These are phyloP conservation scores for Tulasnella sp. DNA, from an alignment of 768 basidiomycete species.

Conservation along the genomic window DNA sequence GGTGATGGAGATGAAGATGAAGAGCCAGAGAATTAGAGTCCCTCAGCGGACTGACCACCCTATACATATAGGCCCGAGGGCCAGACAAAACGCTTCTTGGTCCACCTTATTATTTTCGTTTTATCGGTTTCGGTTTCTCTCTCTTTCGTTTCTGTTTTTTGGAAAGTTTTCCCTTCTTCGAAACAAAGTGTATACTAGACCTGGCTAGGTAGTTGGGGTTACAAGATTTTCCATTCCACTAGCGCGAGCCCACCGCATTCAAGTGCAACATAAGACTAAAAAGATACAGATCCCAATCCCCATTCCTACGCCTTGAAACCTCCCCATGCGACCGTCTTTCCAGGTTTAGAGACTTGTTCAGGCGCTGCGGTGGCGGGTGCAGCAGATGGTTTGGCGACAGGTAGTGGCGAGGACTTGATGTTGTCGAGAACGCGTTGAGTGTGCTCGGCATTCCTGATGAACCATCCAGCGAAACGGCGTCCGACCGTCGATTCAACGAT, in stretches of 20 bases:
- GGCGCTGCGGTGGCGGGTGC: background rate
- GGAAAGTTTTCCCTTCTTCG: background rate
- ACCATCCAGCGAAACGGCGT: constrained; percentile 92
- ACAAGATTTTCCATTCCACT: background rate
- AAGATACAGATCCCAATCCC: background rate
- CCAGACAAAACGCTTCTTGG: background rate
- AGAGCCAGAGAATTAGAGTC: background rate
- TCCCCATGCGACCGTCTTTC: constrained; percentile 24
- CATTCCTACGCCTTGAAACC: background rate
- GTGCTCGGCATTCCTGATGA: constrained; percentile 92
- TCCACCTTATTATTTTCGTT: constrained; percentile 11
- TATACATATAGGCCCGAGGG: background rate
- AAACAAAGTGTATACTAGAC: background rate
- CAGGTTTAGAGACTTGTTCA: background rate
- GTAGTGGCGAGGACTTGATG: constrained; percentile 57
- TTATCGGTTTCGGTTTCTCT: background rate
- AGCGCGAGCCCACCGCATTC: background rate
- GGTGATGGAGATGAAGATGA: background rate
- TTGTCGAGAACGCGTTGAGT: constrained; percentile 83
- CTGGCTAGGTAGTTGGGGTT: background rate
- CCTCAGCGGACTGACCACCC: background rate
- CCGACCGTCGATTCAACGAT: constrained; percentile 94
- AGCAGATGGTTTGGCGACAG: constrained; percentile 37
- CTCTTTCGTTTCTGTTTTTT: background rate
- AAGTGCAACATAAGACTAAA: background rate